phyloP scores from a whole-genome alignment of 2,329 filamentous ascomycete genomes.

The Blastomyces emzantsi region DNA sequence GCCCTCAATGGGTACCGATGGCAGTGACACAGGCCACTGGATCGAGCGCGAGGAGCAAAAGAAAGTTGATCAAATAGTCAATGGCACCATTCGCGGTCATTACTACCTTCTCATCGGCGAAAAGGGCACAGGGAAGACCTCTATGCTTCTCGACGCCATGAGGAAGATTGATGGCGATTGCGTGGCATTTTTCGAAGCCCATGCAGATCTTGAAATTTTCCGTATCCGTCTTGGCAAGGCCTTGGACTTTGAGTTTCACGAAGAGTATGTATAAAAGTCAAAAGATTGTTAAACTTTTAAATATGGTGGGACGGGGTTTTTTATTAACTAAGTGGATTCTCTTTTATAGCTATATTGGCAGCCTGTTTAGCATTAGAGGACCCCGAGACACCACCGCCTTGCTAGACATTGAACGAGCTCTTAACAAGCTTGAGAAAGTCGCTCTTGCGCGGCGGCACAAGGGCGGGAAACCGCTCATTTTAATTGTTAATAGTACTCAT shows the following conservation, averaged over 20 bases:
- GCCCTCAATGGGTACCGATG: constrained; percentile 30
- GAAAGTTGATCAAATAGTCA: constrained; percentile 72
- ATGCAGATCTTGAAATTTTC: constrained; percentile 91
- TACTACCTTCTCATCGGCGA: constrained; percentile 91
- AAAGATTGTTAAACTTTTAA: background rate
- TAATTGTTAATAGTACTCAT: constrained; percentile 93
- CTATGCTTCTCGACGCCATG: constrained; percentile 95
- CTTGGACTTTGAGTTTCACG: constrained; percentile 91
- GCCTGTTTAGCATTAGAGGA: constrained; percentile 87
- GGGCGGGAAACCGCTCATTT: constrained; percentile 62
- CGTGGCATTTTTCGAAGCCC: constrained; percentile 91
- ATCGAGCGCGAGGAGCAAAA: constrained; percentile 73
- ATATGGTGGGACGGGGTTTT: background rate
- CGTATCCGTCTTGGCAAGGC: constrained; percentile 86
- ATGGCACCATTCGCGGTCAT: constrained; percentile 63
- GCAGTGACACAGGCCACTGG: constrained; percentile 57
- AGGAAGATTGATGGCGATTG: constrained; percentile 80
- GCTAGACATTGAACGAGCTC: constrained; percentile 87
- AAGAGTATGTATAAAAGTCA: constrained; percentile 57
- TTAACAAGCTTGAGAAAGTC: constrained; percentile 97
- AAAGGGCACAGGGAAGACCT: constrained; percentile 93
- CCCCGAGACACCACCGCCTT: constrained; percentile 86
- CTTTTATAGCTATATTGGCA: constrained; percentile 56
- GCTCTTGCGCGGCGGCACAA: constrained; percentile 57
- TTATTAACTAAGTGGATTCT: background rate